A percentile compares a stretch with the other conserved stretches of the same genome.
phyloP scores from a whole-genome alignment of 805 yeast species.

The Saccharomycopsis sp. region DNA sequence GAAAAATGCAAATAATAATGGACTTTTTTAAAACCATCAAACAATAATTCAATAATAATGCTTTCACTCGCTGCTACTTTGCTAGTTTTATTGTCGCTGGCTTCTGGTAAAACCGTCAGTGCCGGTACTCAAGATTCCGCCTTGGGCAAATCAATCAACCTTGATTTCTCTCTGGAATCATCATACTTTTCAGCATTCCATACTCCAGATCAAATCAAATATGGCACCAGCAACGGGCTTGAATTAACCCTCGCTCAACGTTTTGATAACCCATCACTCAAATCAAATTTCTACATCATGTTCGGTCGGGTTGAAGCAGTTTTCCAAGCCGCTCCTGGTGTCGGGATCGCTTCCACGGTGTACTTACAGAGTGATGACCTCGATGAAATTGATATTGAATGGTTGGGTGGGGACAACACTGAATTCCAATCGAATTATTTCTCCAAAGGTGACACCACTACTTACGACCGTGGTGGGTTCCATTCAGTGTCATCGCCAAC shows the following conservation, averaged over 20 bases:
- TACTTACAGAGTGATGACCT: constrained; percentile 65
- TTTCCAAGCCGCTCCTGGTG: constrained; percentile 67
- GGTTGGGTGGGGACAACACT: constrained; percentile 73
- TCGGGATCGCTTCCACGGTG: constrained; percentile 74
- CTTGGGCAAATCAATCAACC: constrained; percentile 14
- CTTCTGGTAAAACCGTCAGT: constrained; percentile 2
- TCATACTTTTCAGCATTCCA: constrained; percentile 28
- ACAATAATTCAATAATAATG: no score
- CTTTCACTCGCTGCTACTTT: neutral
- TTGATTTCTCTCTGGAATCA: constrained; percentile 12
- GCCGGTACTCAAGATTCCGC: constrained; percentile 12
- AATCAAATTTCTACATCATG: constrained; percentile 79
- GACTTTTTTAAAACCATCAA: no score
- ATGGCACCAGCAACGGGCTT: constrained; percentile 48
- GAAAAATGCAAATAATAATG: no score
- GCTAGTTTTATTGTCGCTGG: neutral
- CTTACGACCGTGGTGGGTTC: constrained; percentile 75
- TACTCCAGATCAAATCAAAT: constrained; percentile 38
- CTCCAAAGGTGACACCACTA: constrained; percentile 69
- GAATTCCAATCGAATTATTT: constrained; percentile 76
- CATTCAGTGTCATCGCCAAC: constrained; percentile 55
- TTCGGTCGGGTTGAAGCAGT: constrained; percentile 77
- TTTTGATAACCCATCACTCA: constrained; percentile 71
- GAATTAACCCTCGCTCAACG: constrained; percentile 50
- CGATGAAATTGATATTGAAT: constrained; percentile 86